These are phyloP conservation scores for Dentipellis sp. DNA, from an alignment of 768 basidiomycete species.

Conservation along the genomic window DNA sequence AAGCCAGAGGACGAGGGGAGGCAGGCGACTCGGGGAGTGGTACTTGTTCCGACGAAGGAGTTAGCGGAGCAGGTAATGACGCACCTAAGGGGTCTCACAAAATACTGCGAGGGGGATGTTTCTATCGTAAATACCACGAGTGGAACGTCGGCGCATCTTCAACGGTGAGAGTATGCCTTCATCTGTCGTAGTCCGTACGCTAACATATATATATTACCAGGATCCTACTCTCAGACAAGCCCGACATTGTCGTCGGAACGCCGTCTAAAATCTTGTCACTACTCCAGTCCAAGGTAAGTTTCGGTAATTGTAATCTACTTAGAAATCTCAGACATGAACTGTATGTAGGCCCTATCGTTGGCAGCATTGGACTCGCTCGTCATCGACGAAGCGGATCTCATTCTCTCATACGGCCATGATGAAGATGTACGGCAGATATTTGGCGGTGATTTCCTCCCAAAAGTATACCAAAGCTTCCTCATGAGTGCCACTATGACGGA, in stretches of 20 bases:
- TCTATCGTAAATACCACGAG: slow-evolving; percentile 67
- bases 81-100: slow-evolving; percentile 53
- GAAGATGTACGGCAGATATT: slow-evolving; percentile 76
- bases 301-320: not conserved
- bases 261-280: slow-evolving; percentile 62
- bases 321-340: not conserved
- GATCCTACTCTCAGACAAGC: slow-evolving; percentile 52
- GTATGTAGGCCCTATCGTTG: slow-evolving; percentile 51
- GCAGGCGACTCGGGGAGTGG: slow-evolving; percentile 62
- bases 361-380: slow-evolving; percentile 73
- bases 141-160: slow-evolving; percentile 60
- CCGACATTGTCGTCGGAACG: slow-evolving; percentile 74
- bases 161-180: slow-evolving; percentile 41
- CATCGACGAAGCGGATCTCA: slow-evolving; percentile 96
- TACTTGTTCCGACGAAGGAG: slow-evolving; percentile 88
- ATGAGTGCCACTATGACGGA: slow-evolving; percentile 98
- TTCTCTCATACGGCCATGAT: slow-evolving; percentile 94
- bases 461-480: slow-evolving; percentile 83
- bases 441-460: slow-evolving; percentile 61
- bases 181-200: not conserved
- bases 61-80: slow-evolving; percentile 82
- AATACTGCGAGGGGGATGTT: slow-evolving; percentile 76
- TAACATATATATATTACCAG: slow-evolving; percentile 20
- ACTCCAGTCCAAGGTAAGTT: slow-evolving; percentile 57
- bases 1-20: slow-evolving; percentile 16